Evolutionary conservation across 2,329 filamentous ascomycete genomes (phyloP).

Genomic region (Fusarium staphyleae): DNA sequence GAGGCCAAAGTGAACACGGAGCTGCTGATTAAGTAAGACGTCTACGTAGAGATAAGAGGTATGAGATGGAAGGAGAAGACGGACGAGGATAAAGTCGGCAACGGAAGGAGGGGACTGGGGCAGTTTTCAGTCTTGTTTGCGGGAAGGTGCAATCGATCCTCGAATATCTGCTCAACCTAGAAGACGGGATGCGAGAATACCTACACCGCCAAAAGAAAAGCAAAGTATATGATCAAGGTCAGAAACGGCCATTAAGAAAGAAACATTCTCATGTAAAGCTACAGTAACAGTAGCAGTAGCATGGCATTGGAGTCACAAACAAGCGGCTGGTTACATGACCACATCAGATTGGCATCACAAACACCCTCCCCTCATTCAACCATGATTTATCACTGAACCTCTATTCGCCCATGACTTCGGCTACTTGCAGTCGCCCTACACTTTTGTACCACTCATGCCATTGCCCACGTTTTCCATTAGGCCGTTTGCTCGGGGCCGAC

Average conservation of each 20-base stretch:
- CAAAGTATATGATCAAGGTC: no score
- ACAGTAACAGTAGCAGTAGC: neutral
- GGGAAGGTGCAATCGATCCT: slow-evolving; percentile 7
- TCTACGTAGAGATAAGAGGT: neutral
- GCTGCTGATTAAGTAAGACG: neutral
- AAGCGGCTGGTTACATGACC: slow-evolving; percentile 31
- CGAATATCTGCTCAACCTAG: no score
- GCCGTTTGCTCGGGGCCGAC: slow-evolving; percentile 21
- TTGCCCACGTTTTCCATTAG: slow-evolving; percentile 22
- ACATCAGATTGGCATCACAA: slow-evolving; percentile 13
- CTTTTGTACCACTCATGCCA: slow-evolving; percentile 18
- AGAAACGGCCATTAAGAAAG: no score
- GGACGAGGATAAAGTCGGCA: neutral
- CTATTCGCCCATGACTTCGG: slow-evolving; percentile 23
- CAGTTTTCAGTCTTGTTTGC: neutral
- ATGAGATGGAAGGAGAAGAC: neutral
- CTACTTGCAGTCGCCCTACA: slow-evolving; percentile 29
- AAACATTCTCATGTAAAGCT: neutral
- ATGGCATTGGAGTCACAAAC: slow-evolving; percentile 12
- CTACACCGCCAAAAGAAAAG: no score
- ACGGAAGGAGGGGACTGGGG: neutral
- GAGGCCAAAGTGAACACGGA: neutral
- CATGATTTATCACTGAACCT: neutral
- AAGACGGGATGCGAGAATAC: no score
- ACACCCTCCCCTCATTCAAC: slow-evolving; percentile 8